Base-by-base conservation (phyloP, 2,329 filamentous ascomycete genomes). In the Polychaeton citri region DNA sequence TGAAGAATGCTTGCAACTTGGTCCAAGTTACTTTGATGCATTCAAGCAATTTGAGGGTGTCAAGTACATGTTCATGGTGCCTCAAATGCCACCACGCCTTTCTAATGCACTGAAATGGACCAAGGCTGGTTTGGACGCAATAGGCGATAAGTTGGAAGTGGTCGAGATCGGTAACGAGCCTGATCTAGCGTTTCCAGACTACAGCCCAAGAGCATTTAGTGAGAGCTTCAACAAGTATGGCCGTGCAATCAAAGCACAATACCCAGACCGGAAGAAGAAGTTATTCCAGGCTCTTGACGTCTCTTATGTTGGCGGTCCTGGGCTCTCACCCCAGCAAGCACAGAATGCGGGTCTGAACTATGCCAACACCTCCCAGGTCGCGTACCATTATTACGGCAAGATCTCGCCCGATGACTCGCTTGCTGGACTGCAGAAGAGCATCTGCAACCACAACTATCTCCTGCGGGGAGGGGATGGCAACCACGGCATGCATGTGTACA, bases 361-460 rank as follows among this genome's bases (percentile, higher is more conserved):
- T n/a, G n/a, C 26, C 8, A 33, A 26, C 1, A 32, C 38, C 28
- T 38, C 37, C 13, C 35, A 38, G 19, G 26, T 34, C 19, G 38
- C 35, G n/a, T 41, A 41, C 20, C 38, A 41, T 33, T 41, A 38
- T 30, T 41, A 41, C 28, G 35, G n/a, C n/a, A n/a, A 38, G 15
- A 28, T 33, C 24, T 30, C n/a, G 32, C 21, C 18, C 32, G 13
- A 30, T 5, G 5, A 28, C 19, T 30, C 13, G 6, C 13, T 18
- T 13, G 17, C 19, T 15, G 18, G 32, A 2, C 28, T 34, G 3
- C 34, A 40, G 24, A 21, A 21, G 24, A 21, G 26, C 10, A 37
- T 40, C 30, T 17, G 28, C 6, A 40, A 40, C 31, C 38, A 40
- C 17, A 40, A 34, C 32, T 32, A 35, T n/a, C n/a, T n/a, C n/a